Percentiles rank a stretch among this genome's conserved stretches.
These are phyloP conservation scores for Wickerhamomyces bisporus DNA, from an alignment of 805 yeast genomes.

Conservation along the genomic window DNA sequence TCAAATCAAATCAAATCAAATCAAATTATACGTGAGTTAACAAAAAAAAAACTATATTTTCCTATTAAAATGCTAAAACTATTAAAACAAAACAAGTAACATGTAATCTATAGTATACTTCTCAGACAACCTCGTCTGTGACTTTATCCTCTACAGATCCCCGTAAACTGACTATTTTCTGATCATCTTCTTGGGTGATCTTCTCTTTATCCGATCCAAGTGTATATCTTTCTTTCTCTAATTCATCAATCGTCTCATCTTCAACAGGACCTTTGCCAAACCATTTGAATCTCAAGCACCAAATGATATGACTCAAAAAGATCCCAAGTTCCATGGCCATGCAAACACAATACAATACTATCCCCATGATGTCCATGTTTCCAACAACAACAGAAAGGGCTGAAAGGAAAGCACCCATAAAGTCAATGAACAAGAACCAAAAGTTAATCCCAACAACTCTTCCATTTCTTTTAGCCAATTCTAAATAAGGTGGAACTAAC, in stretches of 20 bases:
- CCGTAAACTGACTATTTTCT: too few species aligned
- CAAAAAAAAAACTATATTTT: too few species aligned
- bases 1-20: too few species aligned
- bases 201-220: too few species aligned
- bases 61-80: too few species aligned
- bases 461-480: slow-evolving; percentile 73
- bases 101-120: too few species aligned
- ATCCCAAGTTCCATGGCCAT: slow-evolving; percentile 68
- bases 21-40: too few species aligned
- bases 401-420: slow-evolving; percentile 78
- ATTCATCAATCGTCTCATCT: slow-evolving; percentile 10
- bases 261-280: slow-evolving; percentile 12
- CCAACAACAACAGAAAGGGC: slow-evolving; percentile 57
- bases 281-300: slow-evolving; percentile 43
- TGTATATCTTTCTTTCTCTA: too few species aligned
- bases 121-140: too few species aligned
- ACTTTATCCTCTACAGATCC: too few species aligned
- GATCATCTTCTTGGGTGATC: too few species aligned
- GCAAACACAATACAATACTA: slow-evolving; percentile 61
- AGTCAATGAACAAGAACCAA: slow-evolving; percentile 68
- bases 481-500: slow-evolving; percentile 84
- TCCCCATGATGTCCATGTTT: slow-evolving; percentile 63
- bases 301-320: slow-evolving; percentile 52
- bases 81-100: too few species aligned
- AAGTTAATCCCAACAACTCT: slow-evolving; percentile 88